Percentiles rank a stretch among this genome's conserved stretches.
Evolutionary conservation across 2,329 filamentous ascomycete genomes (phyloP).

Genomic region (Alternaria ventricosa): DNA sequence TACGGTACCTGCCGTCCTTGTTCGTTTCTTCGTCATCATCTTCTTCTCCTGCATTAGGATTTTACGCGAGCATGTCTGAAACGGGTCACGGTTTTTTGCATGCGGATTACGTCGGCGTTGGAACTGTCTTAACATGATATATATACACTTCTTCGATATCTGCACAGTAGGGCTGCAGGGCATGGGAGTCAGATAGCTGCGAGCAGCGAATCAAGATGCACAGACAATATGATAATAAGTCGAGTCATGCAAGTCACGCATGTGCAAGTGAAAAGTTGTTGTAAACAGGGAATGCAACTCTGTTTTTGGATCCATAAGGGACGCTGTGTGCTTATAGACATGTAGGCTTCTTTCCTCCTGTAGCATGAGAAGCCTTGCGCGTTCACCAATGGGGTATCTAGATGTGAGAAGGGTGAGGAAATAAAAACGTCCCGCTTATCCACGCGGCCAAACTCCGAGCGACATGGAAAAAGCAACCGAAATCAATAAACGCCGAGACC

Average conservation of each 20-base stretch:
- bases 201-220: background rate
- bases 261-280: background rate
- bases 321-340: constrained; percentile 31
- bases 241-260: constrained; percentile 1
- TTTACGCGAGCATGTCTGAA: constrained; percentile 28
- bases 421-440: background rate
- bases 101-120: constrained; percentile 39
- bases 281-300: constrained; percentile 9
- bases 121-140: constrained; percentile 10
- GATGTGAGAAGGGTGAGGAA: constrained; percentile 10
- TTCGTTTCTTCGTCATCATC: background rate
- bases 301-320: constrained; percentile 43
- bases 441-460: background rate
- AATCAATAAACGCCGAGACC: background rate
- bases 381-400: constrained; percentile 42
- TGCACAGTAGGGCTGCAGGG: constrained; percentile 4
- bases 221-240: background rate
- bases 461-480: background rate
- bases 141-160: constrained; percentile 5
- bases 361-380: constrained; percentile 44
- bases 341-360: constrained; percentile 26
- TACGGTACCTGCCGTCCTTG: background rate
- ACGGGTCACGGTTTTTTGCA: constrained; percentile 32
- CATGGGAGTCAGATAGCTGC: background rate
- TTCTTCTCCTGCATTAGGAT: background rate